Evolutionary conservation across 2,329 filamentous ascomycete genomes (phyloP).

Genomic region (Neofusicoccum sp.): DNA sequence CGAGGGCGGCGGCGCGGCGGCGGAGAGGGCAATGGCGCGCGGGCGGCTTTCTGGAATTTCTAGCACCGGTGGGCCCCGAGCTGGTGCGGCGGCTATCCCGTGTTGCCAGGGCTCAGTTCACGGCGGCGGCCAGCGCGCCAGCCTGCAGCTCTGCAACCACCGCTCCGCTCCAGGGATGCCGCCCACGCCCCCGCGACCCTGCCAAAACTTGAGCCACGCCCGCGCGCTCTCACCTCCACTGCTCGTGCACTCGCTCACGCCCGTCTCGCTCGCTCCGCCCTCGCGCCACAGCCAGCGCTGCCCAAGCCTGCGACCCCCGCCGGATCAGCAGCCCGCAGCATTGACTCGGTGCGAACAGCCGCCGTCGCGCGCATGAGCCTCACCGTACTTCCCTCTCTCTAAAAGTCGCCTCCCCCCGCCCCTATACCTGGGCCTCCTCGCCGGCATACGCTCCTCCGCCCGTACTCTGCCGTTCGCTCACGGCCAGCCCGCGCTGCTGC

Average conservation of each 20-base stretch:
- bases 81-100: constrained; percentile 13
- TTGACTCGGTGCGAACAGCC: constrained; percentile 17
- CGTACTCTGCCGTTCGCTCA: background rate
- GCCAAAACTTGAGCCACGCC: constrained; percentile 15
- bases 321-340: constrained; percentile 16
- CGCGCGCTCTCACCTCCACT: constrained; percentile 8
- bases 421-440: constrained; percentile 13
- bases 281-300: constrained; percentile 13
- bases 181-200: constrained; percentile 11
- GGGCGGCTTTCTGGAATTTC: constrained; percentile 4
- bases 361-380: constrained; percentile 19
- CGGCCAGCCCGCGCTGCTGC: constrained; percentile 10
- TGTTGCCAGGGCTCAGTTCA: constrained; percentile 2
- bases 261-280: constrained; percentile 3
- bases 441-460: background rate
- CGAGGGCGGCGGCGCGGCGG: background rate
- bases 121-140: constrained; percentile 2
- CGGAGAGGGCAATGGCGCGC: constrained; percentile 6
- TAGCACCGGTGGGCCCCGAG: background rate
- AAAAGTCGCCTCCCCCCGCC: constrained; percentile 17
- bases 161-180: constrained; percentile 13
- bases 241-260: constrained; percentile 12
- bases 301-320: constrained; percentile 11
- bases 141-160: constrained; percentile 6
- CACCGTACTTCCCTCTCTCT: constrained; percentile 17